phyloP scores from a whole-genome alignment of 2,329 filamentous ascomycete genomes.

The Fusarium brevicatenulatum region DNA sequence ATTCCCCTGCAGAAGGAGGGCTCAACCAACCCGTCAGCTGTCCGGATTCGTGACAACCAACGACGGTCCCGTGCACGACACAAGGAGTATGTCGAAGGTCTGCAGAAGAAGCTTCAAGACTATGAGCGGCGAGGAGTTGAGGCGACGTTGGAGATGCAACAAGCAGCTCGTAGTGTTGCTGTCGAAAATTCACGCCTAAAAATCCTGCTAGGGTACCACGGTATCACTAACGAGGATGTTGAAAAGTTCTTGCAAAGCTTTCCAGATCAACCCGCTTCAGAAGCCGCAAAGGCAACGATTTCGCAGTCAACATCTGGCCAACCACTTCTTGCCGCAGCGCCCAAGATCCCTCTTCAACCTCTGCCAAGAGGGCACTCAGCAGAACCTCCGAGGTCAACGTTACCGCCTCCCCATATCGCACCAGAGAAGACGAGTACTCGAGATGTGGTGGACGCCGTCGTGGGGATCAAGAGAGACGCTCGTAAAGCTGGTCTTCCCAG shows the following conservation, averaged over 20 bases:
- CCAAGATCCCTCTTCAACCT: constrained; percentile 38
- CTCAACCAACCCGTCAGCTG: constrained; percentile 47
- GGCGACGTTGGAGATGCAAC: constrained; percentile 65
- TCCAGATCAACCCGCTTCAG: constrained; percentile 46
- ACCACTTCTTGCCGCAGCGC: constrained; percentile 4
- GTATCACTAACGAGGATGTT: constrained; percentile 52
- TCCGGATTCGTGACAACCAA: constrained; percentile 63
- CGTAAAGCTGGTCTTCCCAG: constrained; percentile 16
- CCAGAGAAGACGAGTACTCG: constrained; percentile 39
- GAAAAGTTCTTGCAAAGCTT: constrained; percentile 54
- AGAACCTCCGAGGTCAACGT: constrained; percentile 26
- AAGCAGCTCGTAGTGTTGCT: constrained; percentile 60
- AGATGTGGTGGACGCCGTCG: constrained; percentile 43
- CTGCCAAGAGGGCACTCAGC: constrained; percentile 34
- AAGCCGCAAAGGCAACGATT: constrained; percentile 43
- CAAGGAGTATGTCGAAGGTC: constrained; percentile 59
- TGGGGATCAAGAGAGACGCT: constrained; percentile 42
- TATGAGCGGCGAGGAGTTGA: constrained; percentile 60
- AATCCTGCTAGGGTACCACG: constrained; percentile 53
- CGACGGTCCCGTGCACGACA: constrained; percentile 62
- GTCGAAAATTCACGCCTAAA: constrained; percentile 60
- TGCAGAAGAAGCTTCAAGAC: constrained; percentile 58
- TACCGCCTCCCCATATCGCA: constrained; percentile 14
- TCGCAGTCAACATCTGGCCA: constrained; percentile 25
- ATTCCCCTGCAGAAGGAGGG: constrained; percentile 40